phyloP scores from a whole-genome alignment of 2,329 filamentous ascomycete genomes.

The Pseudopyricularia cyperi region DNA sequence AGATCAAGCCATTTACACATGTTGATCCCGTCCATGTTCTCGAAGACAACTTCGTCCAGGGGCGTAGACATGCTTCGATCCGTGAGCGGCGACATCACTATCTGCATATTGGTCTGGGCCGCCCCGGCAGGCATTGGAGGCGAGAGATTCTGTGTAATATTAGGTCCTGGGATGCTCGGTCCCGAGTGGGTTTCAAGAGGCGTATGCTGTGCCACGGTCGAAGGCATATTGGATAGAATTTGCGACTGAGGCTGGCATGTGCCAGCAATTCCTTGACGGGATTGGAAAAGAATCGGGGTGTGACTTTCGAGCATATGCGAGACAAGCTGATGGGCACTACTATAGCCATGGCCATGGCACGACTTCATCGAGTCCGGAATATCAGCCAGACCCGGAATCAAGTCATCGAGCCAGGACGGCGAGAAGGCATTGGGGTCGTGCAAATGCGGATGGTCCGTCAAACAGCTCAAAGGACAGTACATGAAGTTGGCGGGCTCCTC shows the following conservation, averaged over 20 bases:
- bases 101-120: neutral
- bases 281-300: neutral
- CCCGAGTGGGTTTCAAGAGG: neutral
- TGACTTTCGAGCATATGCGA: neutral
- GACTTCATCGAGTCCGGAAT: neutral
- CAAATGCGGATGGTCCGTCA: conserved; percentile 1
- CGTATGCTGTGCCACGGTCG: neutral
- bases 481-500: neutral
- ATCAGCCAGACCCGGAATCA: neutral
- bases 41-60: neutral
- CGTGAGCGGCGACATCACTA: neutral
- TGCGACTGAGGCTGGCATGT: neutral
- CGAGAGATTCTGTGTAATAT: neutral
- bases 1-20: conserved; percentile 17
- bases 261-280: neutral
- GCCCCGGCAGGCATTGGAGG: neutral
- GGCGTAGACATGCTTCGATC: neutral
- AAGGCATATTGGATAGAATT: neutral
- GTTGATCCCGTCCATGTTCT: neutral
- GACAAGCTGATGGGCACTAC: conserved; percentile 2
- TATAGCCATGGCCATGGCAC: neutral
- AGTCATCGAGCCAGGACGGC: neutral
- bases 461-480: neutral
- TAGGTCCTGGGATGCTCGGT: neutral
- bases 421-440: neutral